These are phyloP conservation scores for Carex cristatella DNA, from an alignment of 176 grass and related monocot genomes.

Conservation along the genomic window DNA sequence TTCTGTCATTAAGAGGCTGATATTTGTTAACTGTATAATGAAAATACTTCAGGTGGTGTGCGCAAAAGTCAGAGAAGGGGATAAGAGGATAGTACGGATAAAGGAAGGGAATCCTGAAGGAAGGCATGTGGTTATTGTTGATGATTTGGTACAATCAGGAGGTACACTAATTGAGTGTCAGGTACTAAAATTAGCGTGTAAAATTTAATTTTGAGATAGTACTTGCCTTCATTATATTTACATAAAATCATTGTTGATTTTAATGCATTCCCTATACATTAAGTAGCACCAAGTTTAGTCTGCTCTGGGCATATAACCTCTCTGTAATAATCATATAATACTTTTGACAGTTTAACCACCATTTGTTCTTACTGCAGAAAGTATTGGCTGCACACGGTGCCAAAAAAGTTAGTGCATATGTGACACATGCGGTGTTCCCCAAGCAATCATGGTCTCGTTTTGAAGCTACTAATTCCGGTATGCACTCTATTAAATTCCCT, in stretches of 20 bases:
- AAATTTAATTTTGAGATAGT: background rate
- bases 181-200: conserved; percentile 34
- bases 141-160: conserved; percentile 94
- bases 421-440: conserved; percentile 95
- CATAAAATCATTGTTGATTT: no score
- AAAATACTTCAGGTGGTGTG: conserved; percentile 60
- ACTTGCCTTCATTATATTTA: no score
- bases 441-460: conserved; percentile 76
- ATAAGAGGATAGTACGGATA: conserved; percentile 73
- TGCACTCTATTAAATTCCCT: conserved; percentile 6
- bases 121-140: conserved; percentile 89
- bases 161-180: conserved; percentile 92
- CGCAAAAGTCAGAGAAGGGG: conserved; percentile 78
- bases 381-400: conserved; percentile 57
- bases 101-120: conserved; percentile 85
- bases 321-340: no score
- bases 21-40: background rate
- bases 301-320: background rate
- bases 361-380: conserved; percentile 31
- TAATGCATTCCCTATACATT: background rate
- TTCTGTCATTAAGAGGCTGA: background rate
- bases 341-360: background rate
- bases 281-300: background rate
- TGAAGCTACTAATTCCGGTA: conserved; percentile 64
- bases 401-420: conserved; percentile 83